Evolutionary conservation across 176 grass and related monocot genomes (phyloP), one percentile per base, ranked within the genome.

Genomic region (Poa pratensis): DNA sequence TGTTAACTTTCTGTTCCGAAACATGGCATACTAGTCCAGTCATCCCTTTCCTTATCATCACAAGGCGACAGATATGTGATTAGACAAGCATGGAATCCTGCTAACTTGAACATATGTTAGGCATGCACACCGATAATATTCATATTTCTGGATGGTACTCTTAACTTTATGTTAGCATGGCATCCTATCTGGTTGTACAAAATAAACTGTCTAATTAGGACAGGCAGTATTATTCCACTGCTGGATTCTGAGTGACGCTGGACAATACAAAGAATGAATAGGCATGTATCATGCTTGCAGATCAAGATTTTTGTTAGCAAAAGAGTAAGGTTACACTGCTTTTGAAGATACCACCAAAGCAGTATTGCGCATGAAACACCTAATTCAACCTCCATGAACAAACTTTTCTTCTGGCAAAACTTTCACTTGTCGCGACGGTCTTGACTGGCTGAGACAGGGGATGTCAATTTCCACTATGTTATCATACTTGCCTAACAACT

Each of bases 21-120:
- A 23, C 53, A 82, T 42, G 12, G 40, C 63, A 86, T 46, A 64
- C 60, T 19, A 77, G 73, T 86, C 83, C 20, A 54, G 17, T 46
- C 69, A 57, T 63, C 51, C 73, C 60, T 71, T 77, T 89, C 72
- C 22, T 86, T 89, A 48, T 77, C 70, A 32, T 42, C 79, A 42
- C 9, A 45, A 72, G 32, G 32, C 3, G 74, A 46, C 23, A 86
- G 5, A 86, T 77, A 42, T 77, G 17, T 59, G 77, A 89, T 9
- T 28, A 90, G 13, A n/a, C 53, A 18, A 78, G 10, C 9, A 71
- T 10, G 22, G 61, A 63, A 63, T 43, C 80, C 27, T 67, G 30
- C 45, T 53, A 46, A 9, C 46, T 39, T 35, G 23, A 27, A 27
- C 54, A 65, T 70, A 74, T 48, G 54, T 76, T 86, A 62, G 23